Evolutionary conservation across 139 green algal genomes (phyloP), one percentile per base, ranked within the genome.

Genomic region (Chara braunii): DNA sequence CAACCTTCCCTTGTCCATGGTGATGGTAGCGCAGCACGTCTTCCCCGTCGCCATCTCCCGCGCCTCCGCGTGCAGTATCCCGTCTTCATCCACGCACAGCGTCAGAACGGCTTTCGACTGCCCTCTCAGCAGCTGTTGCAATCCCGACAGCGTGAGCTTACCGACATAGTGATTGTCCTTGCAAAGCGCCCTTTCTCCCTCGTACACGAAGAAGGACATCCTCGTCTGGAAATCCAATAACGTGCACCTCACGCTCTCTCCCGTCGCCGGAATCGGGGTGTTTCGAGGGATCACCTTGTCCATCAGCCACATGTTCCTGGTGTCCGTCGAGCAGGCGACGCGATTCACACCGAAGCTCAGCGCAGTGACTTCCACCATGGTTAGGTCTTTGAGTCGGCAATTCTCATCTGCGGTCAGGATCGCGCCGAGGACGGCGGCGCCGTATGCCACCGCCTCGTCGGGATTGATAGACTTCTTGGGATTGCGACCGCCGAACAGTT

Each of bases 1-100:
- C 14, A 96, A 26, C 50, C n/a, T 81, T 37, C 92, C 92, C 90
- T 96, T 98, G 81, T 96, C 92, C 70, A 97, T 96, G 58, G 92
- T 98, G 81, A 98, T 98, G 52, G 92, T 98, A 79, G 96, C 96
- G 79, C 94, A 95, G 78, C 91, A 91, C 78, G 90, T 94, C 52
- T 87, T 87, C 67, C 91, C 91, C 4, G 86, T 92, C 28, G 85
- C 89, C 83, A 94, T 95, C 70, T 98, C 92, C 84, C 95, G 89
- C 3, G 92, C 89, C 92, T 6, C 83, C 90, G 96, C 75, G 68
- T 98, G 96, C 14, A 98, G 81, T 70, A 98, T 96, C 70, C 91
- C 92, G 78, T 98, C 97, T 68, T 91, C 92, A 60, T 98, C 92
- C 53, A 98, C 91, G 79, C 97, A 91, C 59, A 97, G 94, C 32